These are phyloP conservation scores for Mycosphaerella sp. DNA, from an alignment of 2,329 filamentous ascomycete species.

Conservation along the genomic window DNA sequence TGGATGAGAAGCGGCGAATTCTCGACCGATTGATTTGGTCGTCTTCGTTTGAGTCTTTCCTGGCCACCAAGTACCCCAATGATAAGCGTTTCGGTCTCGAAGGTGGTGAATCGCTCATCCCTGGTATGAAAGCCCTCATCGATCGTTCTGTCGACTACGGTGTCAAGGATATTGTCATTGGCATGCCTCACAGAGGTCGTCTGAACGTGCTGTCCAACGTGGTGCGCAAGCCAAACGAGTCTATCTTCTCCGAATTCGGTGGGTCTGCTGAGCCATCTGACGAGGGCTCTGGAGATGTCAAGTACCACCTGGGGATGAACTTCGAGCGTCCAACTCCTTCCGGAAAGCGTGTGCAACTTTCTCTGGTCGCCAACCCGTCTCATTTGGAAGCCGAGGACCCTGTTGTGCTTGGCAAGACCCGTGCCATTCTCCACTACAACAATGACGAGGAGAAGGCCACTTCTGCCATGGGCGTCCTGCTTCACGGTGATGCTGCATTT, in stretches of 20 bases:
- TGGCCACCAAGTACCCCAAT: slow-evolving; percentile 97
- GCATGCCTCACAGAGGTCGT: slow-evolving; percentile 98
- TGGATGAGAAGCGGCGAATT: slow-evolving; percentile 97
- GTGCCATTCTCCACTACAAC: slow-evolving; percentile 98
- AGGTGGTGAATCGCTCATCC: slow-evolving; percentile 92
- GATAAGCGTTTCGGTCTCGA: slow-evolving; percentile 99
- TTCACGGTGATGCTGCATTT: slow-evolving; percentile 96
- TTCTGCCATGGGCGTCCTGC: slow-evolving; percentile 88
- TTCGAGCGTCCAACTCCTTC: slow-evolving; percentile 97
- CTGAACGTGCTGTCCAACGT: slow-evolving; percentile 98
- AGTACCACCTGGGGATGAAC: slow-evolving; percentile 99
- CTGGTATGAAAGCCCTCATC: slow-evolving; percentile 98
- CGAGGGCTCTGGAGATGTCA: slow-evolving; percentile 96
- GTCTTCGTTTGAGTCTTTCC: slow-evolving; percentile 92
- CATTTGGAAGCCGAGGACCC: slow-evolving; percentile 98
- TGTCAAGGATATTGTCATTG: slow-evolving; percentile 98
- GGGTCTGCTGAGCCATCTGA: slow-evolving; percentile 81
- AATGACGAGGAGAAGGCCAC: slow-evolving; percentile 84
- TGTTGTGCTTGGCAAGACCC: slow-evolving; percentile 93
- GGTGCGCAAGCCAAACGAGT: slow-evolving; percentile 98
- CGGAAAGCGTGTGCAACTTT: slow-evolving; percentile 98
- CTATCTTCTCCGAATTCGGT: slow-evolving; percentile 97
- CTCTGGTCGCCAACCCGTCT: slow-evolving; percentile 94
- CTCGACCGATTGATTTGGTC: slow-evolving; percentile 98
- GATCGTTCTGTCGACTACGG: slow-evolving; percentile 98